Evolutionary conservation across 495 filamentous ascomycete genomes (phyloP), one percentile per base, ranked within the genome.

Genomic region (Aspergillus biplanus): DNA sequence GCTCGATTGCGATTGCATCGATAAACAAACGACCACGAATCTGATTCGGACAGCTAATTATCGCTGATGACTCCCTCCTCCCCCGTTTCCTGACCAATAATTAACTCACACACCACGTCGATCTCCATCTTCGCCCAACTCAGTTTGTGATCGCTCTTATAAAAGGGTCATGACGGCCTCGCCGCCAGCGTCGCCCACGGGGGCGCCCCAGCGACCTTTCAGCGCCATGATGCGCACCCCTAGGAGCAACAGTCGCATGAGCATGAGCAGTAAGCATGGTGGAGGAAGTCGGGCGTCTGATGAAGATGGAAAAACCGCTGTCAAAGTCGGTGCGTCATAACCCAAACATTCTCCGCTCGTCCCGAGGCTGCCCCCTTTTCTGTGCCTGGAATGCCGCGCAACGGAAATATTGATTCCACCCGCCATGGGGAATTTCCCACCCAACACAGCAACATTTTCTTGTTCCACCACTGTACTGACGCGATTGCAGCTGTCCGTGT

Each of bases 271-370:
- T 73, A 92, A 87, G 76, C 82, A 83, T 44, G 90, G 89, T 52
- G 88, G 86, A 69, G 89, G 90, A 62, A 97, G 92, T 76, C 85
- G 94, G 71, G 90, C 89, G 33, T 97, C 93, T 3, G 95, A 97
- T 71, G 95, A 99, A 68, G 95, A 97, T 82, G 84, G 85, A 47
- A 94, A 90, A 76, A 97, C 95, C 34, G 91, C 95, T n/a, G 95
- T 99, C 73, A 97, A 93, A 96, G 95, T 99, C 75, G 95, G 95
- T 99, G 85, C 72, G 95, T 93, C 34, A n/a, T 13, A 18, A 21
- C 16, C 47, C 47, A 21, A 5, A 50, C 47, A 44, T 15, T 13
- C 47, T 33, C 7, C 8, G 7, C 15, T 50, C 37, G 15, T 56
- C 13, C 13, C 35, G 16, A 48, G 31, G 13, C 31, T 55, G n/a